Conservation (phyloP, 1,284 basidiomycete genomes). For the Hortiboletus rubellus region DNA sequence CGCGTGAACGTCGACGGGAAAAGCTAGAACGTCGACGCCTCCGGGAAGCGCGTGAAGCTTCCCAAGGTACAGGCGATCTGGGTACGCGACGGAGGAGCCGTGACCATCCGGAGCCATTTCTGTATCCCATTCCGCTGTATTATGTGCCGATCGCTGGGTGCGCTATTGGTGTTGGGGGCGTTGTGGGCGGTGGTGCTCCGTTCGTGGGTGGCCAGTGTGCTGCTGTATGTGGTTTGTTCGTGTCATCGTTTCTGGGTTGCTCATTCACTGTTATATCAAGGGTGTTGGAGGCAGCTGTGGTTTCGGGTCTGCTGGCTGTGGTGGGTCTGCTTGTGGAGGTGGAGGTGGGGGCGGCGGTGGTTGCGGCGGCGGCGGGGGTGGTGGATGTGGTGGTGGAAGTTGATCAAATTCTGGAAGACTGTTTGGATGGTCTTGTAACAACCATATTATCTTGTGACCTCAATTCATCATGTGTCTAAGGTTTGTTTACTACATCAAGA, state of each 20-base stretch:
- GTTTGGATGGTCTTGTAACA: too few species aligned
- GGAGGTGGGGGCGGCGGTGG: neutral
- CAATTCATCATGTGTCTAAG: too few species aligned
- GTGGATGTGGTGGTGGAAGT: neutral
- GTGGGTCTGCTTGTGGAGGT: neutral
- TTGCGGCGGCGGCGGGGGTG: neutral
- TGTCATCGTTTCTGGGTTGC: neutral
- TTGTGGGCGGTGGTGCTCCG: constrained; percentile 15
- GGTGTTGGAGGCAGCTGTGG: neutral
- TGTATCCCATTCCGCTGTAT: constrained; percentile 38
- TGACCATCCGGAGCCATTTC: constrained; percentile 18
- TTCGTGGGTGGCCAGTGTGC: neutral
- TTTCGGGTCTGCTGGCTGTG: neutral
- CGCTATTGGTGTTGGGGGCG: constrained; percentile 16
- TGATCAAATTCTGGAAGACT: too few species aligned
- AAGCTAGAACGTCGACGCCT: neutral
- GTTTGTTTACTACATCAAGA: too few species aligned
- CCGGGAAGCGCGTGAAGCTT: neutral
- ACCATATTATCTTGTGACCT: too few species aligned
- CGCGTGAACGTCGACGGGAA: neutral
- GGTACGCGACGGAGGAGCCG: neutral
- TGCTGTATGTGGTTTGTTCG: constrained; percentile 9
- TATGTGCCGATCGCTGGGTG: constrained; percentile 18
- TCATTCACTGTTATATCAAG: neutral
- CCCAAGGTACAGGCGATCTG: neutral